Evolutionary conservation across 179 eudicot genomes (phyloP).

Genomic region (Beta macrorhiza): DNA sequence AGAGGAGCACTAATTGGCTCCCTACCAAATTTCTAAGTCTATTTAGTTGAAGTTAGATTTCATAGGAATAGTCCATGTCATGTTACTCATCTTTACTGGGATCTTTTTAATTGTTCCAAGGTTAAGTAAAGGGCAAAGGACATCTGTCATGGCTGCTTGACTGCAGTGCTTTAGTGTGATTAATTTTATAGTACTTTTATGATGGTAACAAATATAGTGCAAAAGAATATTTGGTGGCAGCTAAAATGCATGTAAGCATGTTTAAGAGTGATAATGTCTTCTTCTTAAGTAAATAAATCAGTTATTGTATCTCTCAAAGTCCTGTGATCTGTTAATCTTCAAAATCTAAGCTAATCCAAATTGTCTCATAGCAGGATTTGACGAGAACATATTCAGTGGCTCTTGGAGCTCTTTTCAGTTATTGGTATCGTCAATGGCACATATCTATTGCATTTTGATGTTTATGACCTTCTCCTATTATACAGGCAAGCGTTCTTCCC

Average conservation of each 20-base stretch:
- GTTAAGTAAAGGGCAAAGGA: background rate
- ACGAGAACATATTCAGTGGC: background rate
- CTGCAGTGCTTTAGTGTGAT: no score
- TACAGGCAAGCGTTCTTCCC: background rate
- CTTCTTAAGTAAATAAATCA: background rate
- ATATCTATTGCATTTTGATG: conserved; percentile 2
- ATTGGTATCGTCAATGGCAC: background rate
- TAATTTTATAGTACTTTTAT: no score
- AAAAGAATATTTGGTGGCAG: background rate
- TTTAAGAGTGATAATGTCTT: background rate
- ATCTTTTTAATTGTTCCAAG: background rate
- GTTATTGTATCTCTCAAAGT: background rate
- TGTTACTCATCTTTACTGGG: no score
- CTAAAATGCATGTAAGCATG: background rate
- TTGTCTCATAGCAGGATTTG: background rate
- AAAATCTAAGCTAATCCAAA: background rate
- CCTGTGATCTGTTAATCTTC: background rate
- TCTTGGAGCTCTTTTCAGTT: background rate
- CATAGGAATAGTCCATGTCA: background rate
- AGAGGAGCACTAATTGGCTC: background rate
- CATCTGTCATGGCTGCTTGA: background rate
- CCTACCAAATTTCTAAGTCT: background rate
- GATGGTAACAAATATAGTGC: no score
- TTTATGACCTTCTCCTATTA: background rate
- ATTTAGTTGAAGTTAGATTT: background rate